Evolutionary conservation across 2,329 filamentous ascomycete genomes (phyloP), one percentile per base, ranked within the genome.

Genomic region (Zymoseptoria brevis): DNA sequence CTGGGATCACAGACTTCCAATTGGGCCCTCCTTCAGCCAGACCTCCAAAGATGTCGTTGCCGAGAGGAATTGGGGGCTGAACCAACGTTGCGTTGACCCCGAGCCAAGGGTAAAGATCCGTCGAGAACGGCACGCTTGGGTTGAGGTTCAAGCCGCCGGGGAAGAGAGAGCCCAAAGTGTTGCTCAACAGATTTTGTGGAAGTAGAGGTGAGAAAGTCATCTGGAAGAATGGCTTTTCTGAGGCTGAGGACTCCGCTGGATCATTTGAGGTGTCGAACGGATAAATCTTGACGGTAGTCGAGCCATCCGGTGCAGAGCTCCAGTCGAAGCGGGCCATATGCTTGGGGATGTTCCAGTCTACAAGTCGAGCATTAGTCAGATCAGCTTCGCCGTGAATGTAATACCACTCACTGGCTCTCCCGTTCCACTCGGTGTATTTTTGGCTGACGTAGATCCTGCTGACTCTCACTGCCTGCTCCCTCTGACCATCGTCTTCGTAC

Each of bases 381-480:
- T 22, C 26, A 41, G 35, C 35, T 41, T 41, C 11, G 30, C 35
- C 35, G 16, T 11, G 35, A 41, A 41, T 13, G 35, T 13, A 41
- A 16, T n/a, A n/a, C 6, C 11, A 49, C 57, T 41, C 51, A 62
- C 57, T 53, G 29, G 22, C 22, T 11, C 51, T 22, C 24, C 51
- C 58, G 50, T 61, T 61, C 29, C 52, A 61, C 19, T 24, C 51
- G 5, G 57, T 61, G n/a, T 58, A 57, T 30, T 54, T 57, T 35
- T 61, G 59, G n/a, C n/a, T 52, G 49, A 61, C 59, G 54, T 64
- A 64, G 53, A 64, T 64, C 48, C 62, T 57, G 49, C 57, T 58
- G 11, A 62, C 57, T n/a, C 60, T 53, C 30, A 55, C 30, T 19
- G 19, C 52, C 4, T 52, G 16, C 35, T 56, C 8, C n/a, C 35